Evolutionary conservation across 345 rosid species (phyloP), one percentile per base, ranked within the genome.

Genomic region (Eucalyptus pauciflora): DNA sequence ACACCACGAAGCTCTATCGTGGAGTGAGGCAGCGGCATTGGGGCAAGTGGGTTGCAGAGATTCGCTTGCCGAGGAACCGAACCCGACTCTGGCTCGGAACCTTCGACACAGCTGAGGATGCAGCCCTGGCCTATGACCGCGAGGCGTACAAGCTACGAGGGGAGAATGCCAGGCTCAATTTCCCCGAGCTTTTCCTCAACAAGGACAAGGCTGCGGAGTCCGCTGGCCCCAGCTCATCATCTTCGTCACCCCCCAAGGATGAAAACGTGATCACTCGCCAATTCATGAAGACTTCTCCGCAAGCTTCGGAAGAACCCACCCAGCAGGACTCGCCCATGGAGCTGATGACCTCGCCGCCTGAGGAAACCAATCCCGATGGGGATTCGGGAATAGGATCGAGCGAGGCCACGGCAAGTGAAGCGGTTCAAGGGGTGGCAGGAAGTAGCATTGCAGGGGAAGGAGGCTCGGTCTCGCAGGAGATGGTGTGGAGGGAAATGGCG

Each of bases 11-110:
- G 92, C 96, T 97, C 48, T 97, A 97, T 86, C 94, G 99, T 87
- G 99, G 99, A 86, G 98, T 97, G 67, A 94, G 99, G 92, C 99
- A 97, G 90, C 94, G 98, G 88, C 99, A 97, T 90, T 97, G 99
- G 98, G 98, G 99, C 41, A 97, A 97, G 95, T 97, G 99, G 99
- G 99, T 96, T 18, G 99, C 99, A 2, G 99, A 97, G 93, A 97
- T 96, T 92, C 99, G 99, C 87, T 97, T 93, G 89, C 99, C 99
- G 87, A 94, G 96, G 62, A 96, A 96, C 88, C 93, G 96, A 92
- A 95, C 99, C 89, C 96, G 97, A 92, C 99, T 95, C 90, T 97
- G 99, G 99, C 95, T 97, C 7, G 99, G 99, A 56, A 97, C 98
- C 24, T 96, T 97, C n/a, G 98, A 97, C 90, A 96, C 95, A 13